Evolutionary conservation across 108 stramenopile genomes (phyloP), one percentile per base, ranked within the genome.

Genomic region (Hondaea fermentalgiana): DNA sequence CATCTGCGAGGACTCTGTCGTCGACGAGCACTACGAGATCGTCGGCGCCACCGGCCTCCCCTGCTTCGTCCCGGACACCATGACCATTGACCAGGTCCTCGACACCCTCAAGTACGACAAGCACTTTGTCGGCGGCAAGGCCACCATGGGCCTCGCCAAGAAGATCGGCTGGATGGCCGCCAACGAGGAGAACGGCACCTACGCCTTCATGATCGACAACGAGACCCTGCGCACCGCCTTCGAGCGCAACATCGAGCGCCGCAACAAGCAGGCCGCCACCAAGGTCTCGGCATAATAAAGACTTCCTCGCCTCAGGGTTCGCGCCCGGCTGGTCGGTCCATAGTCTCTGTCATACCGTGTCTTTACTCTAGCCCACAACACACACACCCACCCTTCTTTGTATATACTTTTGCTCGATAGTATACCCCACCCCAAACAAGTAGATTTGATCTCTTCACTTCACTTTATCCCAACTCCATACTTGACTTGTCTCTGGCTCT

Each of bases 71-170:
- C 91, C 91, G 5, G 44, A 72, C 42, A 58, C 49, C 44, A 43
- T 90, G 58, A 19, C 64, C 28, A 25, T 90, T 5, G 90, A 90
- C 29, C 42, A 57, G 25, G 72, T 92, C 35, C 83, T 90, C 53
- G 42, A 87, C 42, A 92, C 89, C 83, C 51, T 92, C 19, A 42
- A 42, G 25, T 92, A 90, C 72, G 90, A 92, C 87, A 92, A 92
- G 88, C 90, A 90, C 64, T 90, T 89, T 14, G 91, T 90, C 25
- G 87, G 72, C 44, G 59, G 59, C 19, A 64, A 88, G 51, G 88
- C 91, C 25, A 19, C 28, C 55, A 92, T 92, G 91, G 90, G 89
- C 23, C 91, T 92, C 16, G 44, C 60, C 59, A 51, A 60, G 23
- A 69, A 76, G 60, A 90, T 90, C 53, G 91, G 91, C 72, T n/a